Percentiles rank a stretch among this genome's conserved stretches.
Conservation (phyloP, 441 rosid genomes). For the Jatropha multifida region DNA sequence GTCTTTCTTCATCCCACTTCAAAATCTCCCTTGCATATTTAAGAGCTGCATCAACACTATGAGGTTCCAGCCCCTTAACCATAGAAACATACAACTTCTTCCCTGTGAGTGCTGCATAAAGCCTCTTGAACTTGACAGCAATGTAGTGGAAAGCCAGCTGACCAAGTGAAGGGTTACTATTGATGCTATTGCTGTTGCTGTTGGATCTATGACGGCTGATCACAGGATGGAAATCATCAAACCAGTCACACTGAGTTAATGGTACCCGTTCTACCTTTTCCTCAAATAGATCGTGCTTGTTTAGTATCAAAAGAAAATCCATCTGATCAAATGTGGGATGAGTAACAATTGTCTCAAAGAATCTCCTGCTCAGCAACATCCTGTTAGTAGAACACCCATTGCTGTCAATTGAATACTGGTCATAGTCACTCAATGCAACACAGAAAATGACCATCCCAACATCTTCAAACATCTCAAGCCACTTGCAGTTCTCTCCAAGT, state of each 20-base stretch:
- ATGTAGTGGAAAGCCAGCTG: constrained; percentile 83
- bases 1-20: constrained; percentile 92
- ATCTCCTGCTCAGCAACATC: constrained; percentile 70
- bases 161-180: constrained; percentile 66
- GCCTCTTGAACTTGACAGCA: constrained; percentile 87
- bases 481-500: constrained; percentile 89
- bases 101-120: constrained; percentile 70
- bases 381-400: constrained; percentile 51
- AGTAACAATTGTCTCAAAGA: constrained; percentile 83
- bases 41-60: constrained; percentile 61
- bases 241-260: constrained; percentile 75
- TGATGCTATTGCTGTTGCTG: constrained; percentile 53
- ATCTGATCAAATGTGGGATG: constrained; percentile 83
- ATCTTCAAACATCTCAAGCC: constrained; percentile 99
- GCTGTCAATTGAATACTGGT: constrained; percentile 58
- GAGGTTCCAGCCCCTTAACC: constrained; percentile 76
- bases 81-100: constrained; percentile 68
- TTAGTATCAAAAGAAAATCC: constrained; percentile 88
- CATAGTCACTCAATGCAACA: constrained; percentile 80
- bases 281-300: constrained; percentile 83
- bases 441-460: constrained; percentile 88
- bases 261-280: constrained; percentile 76
- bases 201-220: constrained; percentile 58
- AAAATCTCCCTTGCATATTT: constrained; percentile 87
- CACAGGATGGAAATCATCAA: constrained; percentile 83